Evolutionary conservation across 805 yeast species (phyloP), one percentile per base, ranked within the genome.

Genomic region (Starmera quercuum): DNA sequence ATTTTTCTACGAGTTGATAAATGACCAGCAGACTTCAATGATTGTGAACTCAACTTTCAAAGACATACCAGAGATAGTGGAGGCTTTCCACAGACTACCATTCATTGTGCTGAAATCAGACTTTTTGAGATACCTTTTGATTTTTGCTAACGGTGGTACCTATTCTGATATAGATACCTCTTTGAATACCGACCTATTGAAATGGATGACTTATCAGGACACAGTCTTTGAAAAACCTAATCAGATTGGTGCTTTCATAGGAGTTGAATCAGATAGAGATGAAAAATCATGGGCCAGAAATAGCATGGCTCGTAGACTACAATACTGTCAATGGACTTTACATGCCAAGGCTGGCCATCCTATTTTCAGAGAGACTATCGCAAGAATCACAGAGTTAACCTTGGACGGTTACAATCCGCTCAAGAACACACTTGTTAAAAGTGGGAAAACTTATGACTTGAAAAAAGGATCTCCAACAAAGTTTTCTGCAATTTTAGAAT

Each of bases 331-430:
- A 49, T 76, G 78, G 66, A 67, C 78, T 7, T 57, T 76, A 30
- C 78, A 74, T 51, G 66, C 78, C 17, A 75, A 71, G 45, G 73
- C 76, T 6, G 73, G 78, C 23, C 83, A 76, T 51, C 82, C 82
- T 10, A 57, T 75, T 18, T 61, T 73, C 40, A 64, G 76, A 32
- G 74, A 72, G 42, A 49, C 73, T 30, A 70, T 76, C 37, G 66
- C 75, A 6, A 60, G 58, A 35, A 75, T 76, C 40, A 72, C 71
- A 2, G 73, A 72, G 33, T 53, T 61, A 16, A 72, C 79, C 8
- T 55, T 71, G 34, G 58, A 65, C 15, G 48, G 69, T 30, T 56
- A 61, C 27, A 42, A 49, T 20, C 3, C 9, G 7, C 47, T 56
- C 3, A 59, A 58, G 1, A 49, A 57, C 20, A 57, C 37, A 5